These are phyloP conservation scores for Talaromyces sp. DNA, from an alignment of 2,329 filamentous ascomycete species.

Conservation along the genomic window DNA sequence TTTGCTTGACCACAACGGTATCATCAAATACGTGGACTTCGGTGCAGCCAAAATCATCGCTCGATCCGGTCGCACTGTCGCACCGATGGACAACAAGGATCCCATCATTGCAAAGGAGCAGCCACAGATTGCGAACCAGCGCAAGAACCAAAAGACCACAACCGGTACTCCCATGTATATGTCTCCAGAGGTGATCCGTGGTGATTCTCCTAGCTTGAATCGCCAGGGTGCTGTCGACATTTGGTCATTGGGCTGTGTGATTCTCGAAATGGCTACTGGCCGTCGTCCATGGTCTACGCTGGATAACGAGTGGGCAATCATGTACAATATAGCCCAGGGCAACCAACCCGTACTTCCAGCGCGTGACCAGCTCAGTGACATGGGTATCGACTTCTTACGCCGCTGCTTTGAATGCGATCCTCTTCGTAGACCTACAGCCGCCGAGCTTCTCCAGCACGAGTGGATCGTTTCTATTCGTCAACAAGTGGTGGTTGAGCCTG, in stretches of 20 bases:
- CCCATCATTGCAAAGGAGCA: conserved; percentile 35
- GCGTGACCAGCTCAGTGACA: conserved; percentile 77
- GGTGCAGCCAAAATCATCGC: conserved; percentile 97
- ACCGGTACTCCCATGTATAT: conserved; percentile 99
- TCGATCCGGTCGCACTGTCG: conserved; percentile 84
- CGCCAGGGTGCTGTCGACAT: conserved; percentile 88
- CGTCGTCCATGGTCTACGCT: conserved; percentile 91
- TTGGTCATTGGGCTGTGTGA: conserved; percentile 95
- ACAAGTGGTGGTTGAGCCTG: conserved; percentile 50
- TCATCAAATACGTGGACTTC: conserved; percentile 99
- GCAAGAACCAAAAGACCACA: conserved; percentile 79
- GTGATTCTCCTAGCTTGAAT: conserved; percentile 72
- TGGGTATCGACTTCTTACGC: conserved; percentile 84
- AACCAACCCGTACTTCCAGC: conserved; percentile 86
- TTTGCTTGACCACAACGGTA: conserved; percentile 92
- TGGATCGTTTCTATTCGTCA: conserved; percentile 67
- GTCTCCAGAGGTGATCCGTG: conserved; percentile 98
- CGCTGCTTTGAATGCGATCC: conserved; percentile 88
- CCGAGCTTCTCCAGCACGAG: conserved; percentile 89
- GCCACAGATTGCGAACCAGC: conserved; percentile 31
- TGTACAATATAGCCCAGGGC: conserved; percentile 99
- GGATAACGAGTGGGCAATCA: conserved; percentile 99
- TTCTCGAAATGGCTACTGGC: conserved; percentile 96
- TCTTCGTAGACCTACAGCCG: conserved; percentile 73
- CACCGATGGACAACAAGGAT: conserved; percentile 59